These are phyloP conservation scores for Oropetium thomaeum DNA, from an alignment of 176 grass and related monocot species.

Conservation along the genomic window DNA sequence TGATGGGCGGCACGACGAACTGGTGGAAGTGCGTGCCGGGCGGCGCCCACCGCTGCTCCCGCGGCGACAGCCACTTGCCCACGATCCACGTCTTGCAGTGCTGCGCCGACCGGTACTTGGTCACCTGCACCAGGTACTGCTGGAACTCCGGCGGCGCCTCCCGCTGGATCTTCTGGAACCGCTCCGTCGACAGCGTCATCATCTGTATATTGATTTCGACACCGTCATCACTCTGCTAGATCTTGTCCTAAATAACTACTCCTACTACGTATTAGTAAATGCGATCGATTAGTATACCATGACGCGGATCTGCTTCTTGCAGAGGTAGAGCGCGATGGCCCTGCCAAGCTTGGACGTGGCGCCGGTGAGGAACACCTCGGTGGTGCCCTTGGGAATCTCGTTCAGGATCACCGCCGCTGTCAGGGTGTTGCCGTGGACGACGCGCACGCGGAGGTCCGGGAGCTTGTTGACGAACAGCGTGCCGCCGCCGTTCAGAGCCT, in stretches of 20 bases:
- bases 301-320: conserved; percentile 59
- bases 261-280: too few relatives aligned
- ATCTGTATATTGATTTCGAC: too few relatives aligned
- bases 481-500: conserved; percentile 83
- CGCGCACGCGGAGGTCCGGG: conserved; percentile 65
- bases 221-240: too few relatives aligned
- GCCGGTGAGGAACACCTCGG: conserved; percentile 85
- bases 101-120: conserved; percentile 58
- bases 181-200: conserved; percentile 58
- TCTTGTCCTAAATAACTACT: background rate
- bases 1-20: conserved; percentile 87
- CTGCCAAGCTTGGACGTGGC: conserved; percentile 93
- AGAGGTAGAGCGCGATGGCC: conserved; percentile 82
- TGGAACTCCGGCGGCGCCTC: conserved; percentile 50
- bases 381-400: conserved; percentile 61
- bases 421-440: conserved; percentile 93
- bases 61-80: conserved; percentile 79
- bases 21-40: conserved; percentile 95
- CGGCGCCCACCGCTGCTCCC: conserved; percentile 79
- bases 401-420: conserved; percentile 86
- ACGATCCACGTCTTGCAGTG: conserved; percentile 82
- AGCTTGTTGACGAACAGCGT: conserved; percentile 91
- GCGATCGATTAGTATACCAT: conserved; percentile 37
- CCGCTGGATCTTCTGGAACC: conserved; percentile 55
- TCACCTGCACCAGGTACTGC: conserved; percentile 66